Conservation (phyloP, 208 protist genomes). For the Crithidia fasciculata region DNA sequence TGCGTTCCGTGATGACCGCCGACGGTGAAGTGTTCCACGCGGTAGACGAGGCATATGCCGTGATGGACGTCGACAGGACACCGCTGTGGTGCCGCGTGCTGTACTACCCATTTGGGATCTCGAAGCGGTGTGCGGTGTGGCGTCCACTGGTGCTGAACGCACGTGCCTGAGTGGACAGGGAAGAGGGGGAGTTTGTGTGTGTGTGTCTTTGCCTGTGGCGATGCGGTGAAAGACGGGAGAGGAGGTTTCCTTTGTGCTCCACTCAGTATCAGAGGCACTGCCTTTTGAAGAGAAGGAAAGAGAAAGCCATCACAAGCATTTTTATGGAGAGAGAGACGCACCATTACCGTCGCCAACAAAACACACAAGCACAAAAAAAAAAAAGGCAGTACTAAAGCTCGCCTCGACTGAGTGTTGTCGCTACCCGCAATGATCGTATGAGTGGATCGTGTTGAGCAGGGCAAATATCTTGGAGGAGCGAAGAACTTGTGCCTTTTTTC, state of each 20-base stretch:
- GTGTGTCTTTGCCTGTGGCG: background rate
- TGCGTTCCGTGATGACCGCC: slow-evolving; percentile 1
- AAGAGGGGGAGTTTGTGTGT: background rate
- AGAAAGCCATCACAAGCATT: too few relatives aligned
- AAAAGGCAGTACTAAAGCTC: too few relatives aligned
- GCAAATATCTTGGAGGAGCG: too few relatives aligned
- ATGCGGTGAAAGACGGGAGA: too few relatives aligned
- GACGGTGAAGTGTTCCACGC: slow-evolving; percentile 24
- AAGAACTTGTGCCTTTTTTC: background rate
- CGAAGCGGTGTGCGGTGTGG: slow-evolving; percentile 50
- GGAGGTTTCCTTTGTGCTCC: too few relatives aligned
- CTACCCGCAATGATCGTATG: too few relatives aligned
- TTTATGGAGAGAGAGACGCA: too few relatives aligned
- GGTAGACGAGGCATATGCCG: slow-evolving; percentile 24
- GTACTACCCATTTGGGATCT: slow-evolving; percentile 73
- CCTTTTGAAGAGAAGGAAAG: too few relatives aligned
- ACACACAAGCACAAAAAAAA: slow-evolving; percentile 1
- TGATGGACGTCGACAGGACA: slow-evolving; percentile 59
- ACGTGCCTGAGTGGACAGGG: background rate
- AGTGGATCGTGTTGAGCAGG: too few relatives aligned
- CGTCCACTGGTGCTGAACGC: slow-evolving; percentile 38
- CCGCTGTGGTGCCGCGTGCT: slow-evolving; percentile 75
- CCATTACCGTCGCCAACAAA: too few relatives aligned
- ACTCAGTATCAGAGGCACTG: too few relatives aligned
- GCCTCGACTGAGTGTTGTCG: too few relatives aligned